Evolutionary conservation across 2,329 filamentous ascomycete species (phyloP), one percentile per base, ranked within the genome.

Genomic region (Fusarium oxysporum): DNA sequence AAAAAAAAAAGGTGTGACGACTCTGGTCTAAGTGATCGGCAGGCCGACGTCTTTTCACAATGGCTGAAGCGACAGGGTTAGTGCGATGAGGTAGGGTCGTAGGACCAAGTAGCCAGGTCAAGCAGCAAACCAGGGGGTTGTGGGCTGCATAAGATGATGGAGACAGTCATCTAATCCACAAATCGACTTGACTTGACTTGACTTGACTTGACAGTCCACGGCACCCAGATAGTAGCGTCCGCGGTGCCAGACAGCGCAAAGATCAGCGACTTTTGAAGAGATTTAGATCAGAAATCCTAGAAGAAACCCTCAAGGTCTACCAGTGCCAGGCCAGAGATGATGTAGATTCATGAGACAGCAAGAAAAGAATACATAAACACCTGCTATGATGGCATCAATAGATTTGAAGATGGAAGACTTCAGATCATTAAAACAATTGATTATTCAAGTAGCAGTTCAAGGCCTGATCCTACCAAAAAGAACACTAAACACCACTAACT

Each of bases 11-110:
- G 81, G 82, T 86, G 85, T 87, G 86, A 87, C 85, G 85, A 86
- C 82, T 85, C 81, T 83, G 82, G 84, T 80, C 77, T 83, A 82
- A 84, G 81, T 83, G 87, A 89, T 89, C 87, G 86, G 84, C 87
- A 85, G 79, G 80, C 82, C 82, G 83, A 84, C 86, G 82, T 86
- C 85, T 85, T 83, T 82, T 83, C 80, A 80, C 82, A 82, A 82
- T 83, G 82, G 80, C 82, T 82, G 82, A 84, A 80, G 82, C 77
- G 82, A 81, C 82, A 81, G 83, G 82, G 85, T 83, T 85, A 81
- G 77, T 78, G 76, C 78, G 81, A 82, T 81, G 81, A 81, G 80
- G 80, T 80, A 82, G 81, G 81, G 79, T 79, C 74, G 77, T 76
- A 80, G 80, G 78, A 78, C 78, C 47, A 79, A 84, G 73, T 80